Conservation (phyloP, 257 asterid genomes). For the Ilex asprella region DNA sequence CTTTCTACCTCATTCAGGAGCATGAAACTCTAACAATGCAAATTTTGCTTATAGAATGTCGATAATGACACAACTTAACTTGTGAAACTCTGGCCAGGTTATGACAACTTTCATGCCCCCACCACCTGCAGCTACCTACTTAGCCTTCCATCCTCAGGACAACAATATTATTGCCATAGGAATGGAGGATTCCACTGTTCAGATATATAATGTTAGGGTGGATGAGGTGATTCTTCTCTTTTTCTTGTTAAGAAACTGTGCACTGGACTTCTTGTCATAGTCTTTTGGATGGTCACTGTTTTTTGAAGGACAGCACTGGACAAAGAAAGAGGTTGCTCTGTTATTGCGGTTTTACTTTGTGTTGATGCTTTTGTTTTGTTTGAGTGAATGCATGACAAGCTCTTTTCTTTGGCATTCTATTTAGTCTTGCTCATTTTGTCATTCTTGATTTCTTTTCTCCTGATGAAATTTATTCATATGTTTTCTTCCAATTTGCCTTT, state of each 20-base stretch:
- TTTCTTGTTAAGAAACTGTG: too few species aligned
- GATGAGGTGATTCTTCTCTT: constrained; percentile 59
- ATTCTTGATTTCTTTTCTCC: neutral
- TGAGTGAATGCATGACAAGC: too few species aligned
- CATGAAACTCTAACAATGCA: too few species aligned
- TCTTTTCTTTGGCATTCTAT: too few species aligned
- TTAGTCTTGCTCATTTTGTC: neutral
- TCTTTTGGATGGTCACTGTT: too few species aligned
- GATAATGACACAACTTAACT: constrained; percentile 16
- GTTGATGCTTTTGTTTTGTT: too few species aligned
- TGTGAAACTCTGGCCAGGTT: constrained; percentile 40
- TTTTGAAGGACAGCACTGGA: too few species aligned
- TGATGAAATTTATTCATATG: too few species aligned
- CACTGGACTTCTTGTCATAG: too few species aligned
- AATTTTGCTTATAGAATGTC: constrained; percentile 1
- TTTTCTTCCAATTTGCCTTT: neutral
- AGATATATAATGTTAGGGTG: constrained; percentile 82
- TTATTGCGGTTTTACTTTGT: too few species aligned
- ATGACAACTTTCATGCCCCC: constrained; percentile 99
- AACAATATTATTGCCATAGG: constrained; percentile 89
- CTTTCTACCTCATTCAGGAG: neutral
- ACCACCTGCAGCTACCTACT: constrained; percentile 93
- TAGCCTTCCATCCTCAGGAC: constrained; percentile 94
- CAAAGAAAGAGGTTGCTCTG: too few species aligned
- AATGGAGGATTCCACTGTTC: constrained; percentile 89